Base-by-base conservation (phyloP, 257 asterid species). In the Fraxinus cuspidata region DNA sequence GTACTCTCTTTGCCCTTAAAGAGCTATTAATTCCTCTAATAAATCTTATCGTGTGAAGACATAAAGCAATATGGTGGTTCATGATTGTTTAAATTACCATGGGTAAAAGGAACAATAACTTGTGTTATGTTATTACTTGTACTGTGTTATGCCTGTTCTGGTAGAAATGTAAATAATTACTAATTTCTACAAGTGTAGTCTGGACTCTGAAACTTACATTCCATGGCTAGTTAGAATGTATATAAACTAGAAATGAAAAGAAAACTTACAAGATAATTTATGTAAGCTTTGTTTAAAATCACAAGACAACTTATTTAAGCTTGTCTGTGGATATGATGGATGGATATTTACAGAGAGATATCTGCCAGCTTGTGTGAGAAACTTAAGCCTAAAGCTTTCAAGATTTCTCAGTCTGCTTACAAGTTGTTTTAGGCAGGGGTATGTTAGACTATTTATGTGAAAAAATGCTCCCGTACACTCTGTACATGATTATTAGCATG, bases 1-100 rank as follows among this genome's bases (percentile, higher is more conserved):
- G 88, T 87, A 84, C 86, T 88, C 80, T 87, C 89, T 91, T 88
- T 76, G 70, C 89, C 93, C 87, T 86, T 78, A 75, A 64, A 63
- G 49, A 79, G 77, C 84, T 75, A 53, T 53, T 75, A 78, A 44
- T 51, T 85, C 76, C 77, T 37, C 68, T 64, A 34, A 72, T 53
- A 58, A 79, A 78, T 25, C 53, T 35, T 19, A 27, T 18, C 49
- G 74, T 53, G 76, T 66, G 63, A 40, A 16, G 75, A 71, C 70
- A 60, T 42, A 72, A 21, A 53, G 58, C 73, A 58, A 21, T 31
- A 11, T 32, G 40, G 75, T 42, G 44, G 47, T 70, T 70, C 75
- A 11, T 32, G 73, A 32, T 40, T 84, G 53, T 12, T 63, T 63
- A 63, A 63, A 63, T 23, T 27, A 25, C 21, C 69, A 25, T 63